These are phyloP conservation scores for Melastoma malabathricum DNA, from an alignment of 345 rosid species.

Conservation along the genomic window DNA sequence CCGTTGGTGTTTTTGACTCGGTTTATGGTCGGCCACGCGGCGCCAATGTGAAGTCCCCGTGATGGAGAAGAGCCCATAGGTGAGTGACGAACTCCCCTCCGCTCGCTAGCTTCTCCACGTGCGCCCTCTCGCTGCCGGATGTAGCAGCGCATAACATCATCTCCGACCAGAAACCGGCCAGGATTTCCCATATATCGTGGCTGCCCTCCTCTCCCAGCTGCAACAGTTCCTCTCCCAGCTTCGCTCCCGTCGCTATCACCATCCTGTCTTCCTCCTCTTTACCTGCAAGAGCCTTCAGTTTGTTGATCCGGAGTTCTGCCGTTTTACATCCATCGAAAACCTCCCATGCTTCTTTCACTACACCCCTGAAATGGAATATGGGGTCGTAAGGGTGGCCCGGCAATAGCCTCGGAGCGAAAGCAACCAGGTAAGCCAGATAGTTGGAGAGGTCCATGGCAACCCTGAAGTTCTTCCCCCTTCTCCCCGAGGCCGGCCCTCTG, in stretches of 20 bases:
- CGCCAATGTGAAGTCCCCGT: background rate
- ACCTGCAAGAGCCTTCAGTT: too few species aligned
- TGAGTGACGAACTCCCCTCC: conserved; percentile 5
- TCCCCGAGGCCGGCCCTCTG: background rate
- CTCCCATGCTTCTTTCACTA: background rate
- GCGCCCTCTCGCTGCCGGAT: background rate
- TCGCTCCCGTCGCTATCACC: too few species aligned
- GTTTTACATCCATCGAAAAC: background rate
- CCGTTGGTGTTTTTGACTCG: too few species aligned
- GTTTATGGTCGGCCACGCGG: too few species aligned
- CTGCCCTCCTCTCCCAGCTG: background rate
- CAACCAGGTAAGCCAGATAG: background rate
- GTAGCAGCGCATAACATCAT: background rate
- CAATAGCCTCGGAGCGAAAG: background rate
- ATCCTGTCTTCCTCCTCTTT: too few species aligned
- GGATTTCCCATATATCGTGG: background rate
- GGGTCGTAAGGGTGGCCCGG: background rate
- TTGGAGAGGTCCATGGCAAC: background rate
- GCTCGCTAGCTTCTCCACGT: background rate
- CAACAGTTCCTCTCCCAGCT: background rate
- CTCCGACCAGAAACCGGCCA: too few species aligned
- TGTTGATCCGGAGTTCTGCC: background rate
- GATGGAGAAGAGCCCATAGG: conserved; percentile 4
- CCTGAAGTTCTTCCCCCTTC: background rate
- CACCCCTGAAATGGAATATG: background rate